phyloP scores from a whole-genome alignment of 805 yeast genomes.

The Ogataea methylovora region DNA sequence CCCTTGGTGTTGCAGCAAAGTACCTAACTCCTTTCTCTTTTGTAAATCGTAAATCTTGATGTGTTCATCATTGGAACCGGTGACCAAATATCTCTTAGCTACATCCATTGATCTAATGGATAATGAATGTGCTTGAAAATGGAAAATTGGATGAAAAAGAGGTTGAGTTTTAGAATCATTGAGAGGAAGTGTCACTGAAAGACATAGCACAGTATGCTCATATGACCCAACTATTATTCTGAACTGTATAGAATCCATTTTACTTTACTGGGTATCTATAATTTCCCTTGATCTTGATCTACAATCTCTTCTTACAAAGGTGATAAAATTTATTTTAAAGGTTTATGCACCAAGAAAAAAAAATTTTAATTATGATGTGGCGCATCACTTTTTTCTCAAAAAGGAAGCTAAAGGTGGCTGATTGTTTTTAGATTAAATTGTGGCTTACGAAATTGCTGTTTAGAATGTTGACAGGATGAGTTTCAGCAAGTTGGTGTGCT shows the following conservation, averaged over 20 bases:
- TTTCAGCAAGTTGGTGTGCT: no score
- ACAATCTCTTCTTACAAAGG: no score
- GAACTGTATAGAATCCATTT: slow-evolving; percentile 31
- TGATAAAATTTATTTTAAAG: no score
- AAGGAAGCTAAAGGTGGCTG: no score
- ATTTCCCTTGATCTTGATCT: no score
- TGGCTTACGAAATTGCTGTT: no score
- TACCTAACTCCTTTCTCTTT: slow-evolving; percentile 89
- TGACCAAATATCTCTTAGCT: slow-evolving; percentile 77
- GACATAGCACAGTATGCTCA: slow-evolving; percentile 85
- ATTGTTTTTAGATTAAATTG: no score
- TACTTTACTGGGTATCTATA: no score
- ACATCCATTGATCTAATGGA: slow-evolving; percentile 81
- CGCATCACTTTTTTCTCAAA: no score
- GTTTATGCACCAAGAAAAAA: no score
- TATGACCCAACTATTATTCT: slow-evolving; percentile 91
- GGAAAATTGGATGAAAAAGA: slow-evolving; percentile 87
- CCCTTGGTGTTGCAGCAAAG: slow-evolving; percentile 80
- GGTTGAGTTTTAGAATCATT: slow-evolving; percentile 32
- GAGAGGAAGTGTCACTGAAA: slow-evolving; percentile 57
- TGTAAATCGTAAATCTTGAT: slow-evolving; percentile 91
- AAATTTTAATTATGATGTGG: no score
- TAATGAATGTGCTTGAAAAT: slow-evolving; percentile 88
- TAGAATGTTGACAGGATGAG: no score
- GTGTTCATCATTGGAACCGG: slow-evolving; percentile 95